Evolutionary conservation across 441 rosid species (phyloP).

Genomic region (Macaranga tanarius): DNA sequence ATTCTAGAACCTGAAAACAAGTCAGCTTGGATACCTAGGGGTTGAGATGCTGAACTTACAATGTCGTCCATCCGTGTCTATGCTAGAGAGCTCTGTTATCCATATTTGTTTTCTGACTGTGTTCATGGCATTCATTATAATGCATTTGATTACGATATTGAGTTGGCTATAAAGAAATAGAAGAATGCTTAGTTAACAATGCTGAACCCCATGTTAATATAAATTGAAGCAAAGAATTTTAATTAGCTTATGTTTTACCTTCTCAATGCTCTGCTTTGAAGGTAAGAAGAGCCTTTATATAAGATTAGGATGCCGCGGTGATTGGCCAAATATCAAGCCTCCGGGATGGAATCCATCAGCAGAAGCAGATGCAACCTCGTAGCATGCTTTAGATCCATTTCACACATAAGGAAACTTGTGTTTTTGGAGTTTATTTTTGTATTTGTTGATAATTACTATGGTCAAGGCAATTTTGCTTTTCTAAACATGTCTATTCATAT

Average conservation of each 20-base stretch:
- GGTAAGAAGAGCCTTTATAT: conserved; percentile 90
- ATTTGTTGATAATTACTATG: no score
- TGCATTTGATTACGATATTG: not conserved
- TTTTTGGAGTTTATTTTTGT: no score
- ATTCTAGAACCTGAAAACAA: not conserved
- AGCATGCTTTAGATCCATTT: not conserved
- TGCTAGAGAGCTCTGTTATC: not conserved
- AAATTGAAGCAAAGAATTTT: not conserved
- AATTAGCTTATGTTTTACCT: no score
- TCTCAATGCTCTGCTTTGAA: conserved; percentile 28
- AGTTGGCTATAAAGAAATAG: not conserved
- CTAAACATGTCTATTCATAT: no score
- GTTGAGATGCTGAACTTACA: not conserved
- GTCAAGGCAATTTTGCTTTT: no score
- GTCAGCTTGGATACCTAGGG: not conserved
- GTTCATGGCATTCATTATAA: not conserved
- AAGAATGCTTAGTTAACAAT: not conserved
- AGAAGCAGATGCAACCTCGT: conserved; percentile 28
- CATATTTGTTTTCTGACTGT: no score
- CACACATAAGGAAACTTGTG: no score
- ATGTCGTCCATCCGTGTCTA: not conserved
- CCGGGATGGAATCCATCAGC: conserved; percentile 82
- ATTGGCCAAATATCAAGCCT: conserved; percentile 86
- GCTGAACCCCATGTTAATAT: not conserved
- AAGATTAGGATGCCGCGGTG: conserved; percentile 86